Percentiles rank a stretch among this genome's conserved stretches.
Conservation (phyloP, 495 filamentous ascomycete genomes). For the Neurospora tetraspora region DNA sequence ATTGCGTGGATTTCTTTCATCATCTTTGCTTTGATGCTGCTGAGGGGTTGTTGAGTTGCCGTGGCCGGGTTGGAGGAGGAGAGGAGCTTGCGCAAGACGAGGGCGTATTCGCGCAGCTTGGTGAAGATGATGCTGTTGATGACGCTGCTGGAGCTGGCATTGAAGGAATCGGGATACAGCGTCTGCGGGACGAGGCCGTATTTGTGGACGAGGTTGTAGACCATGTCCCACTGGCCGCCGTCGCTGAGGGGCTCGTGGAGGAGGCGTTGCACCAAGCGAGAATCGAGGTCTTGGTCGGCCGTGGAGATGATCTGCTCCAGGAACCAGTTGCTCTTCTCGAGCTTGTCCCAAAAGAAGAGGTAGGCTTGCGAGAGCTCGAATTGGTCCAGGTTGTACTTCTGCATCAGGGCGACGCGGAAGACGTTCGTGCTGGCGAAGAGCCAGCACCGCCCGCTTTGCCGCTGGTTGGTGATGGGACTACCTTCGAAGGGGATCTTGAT, state of each 20-base stretch:
- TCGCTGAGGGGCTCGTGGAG: conserved; percentile 59
- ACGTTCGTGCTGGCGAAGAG: conserved; percentile 81
- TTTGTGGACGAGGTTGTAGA: conserved; percentile 73
- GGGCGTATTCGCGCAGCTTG: conserved; percentile 76
- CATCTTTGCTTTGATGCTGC: conserved; percentile 54
- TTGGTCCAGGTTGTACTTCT: conserved; percentile 61
- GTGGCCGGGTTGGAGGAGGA: conserved; percentile 16
- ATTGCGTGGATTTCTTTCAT: conserved; percentile 68
- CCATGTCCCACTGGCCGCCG: conserved; percentile 91
- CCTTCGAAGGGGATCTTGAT: conserved; percentile 75
- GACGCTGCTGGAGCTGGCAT: conserved; percentile 54
- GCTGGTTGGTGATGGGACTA: conserved; percentile 74
- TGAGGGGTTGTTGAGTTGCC: conserved; percentile 20
- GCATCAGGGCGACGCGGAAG: conserved; percentile 76
- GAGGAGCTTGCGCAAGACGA: conserved; percentile 48
- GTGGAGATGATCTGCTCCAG: conserved; percentile 73
- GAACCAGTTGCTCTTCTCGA: conserved; percentile 87
- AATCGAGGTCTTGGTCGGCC: conserved; percentile 53
- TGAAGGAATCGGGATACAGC: conserved; percentile 71
- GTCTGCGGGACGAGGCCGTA: conserved; percentile 75
- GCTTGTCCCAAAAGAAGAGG: conserved; percentile 92
- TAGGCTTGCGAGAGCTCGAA: conserved; percentile 82
- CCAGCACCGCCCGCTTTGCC: conserved; percentile 74
- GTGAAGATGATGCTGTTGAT: conserved; percentile 71
- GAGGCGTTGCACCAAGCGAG: conserved; percentile 57